Evolutionary conservation across 192 early-diverging fungal species (phyloP).

Genomic region (Coemansia sp.): DNA sequence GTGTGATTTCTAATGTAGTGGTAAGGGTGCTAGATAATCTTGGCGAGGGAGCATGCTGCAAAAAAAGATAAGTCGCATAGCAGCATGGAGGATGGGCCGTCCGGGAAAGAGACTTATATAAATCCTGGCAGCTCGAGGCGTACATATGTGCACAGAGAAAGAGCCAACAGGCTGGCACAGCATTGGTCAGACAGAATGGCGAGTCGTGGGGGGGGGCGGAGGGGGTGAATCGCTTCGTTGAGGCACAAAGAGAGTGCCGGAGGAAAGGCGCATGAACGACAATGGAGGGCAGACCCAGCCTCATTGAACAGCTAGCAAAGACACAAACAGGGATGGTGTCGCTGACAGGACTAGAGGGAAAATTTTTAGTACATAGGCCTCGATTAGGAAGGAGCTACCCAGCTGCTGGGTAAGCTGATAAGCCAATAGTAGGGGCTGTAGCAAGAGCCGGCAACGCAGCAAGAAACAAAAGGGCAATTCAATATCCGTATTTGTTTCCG

Average conservation of each 20-base stretch:
- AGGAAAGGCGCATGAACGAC: neutral
- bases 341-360: neutral
- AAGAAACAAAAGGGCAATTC: neutral
- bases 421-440: neutral
- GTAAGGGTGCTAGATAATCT: neutral
- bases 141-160: neutral
- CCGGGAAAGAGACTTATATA: neutral
- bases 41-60: neutral
- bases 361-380: neutral
- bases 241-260: neutral
- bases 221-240: neutral
- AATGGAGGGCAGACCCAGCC: neutral
- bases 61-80: neutral
- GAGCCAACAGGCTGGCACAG: constrained; percentile 1
- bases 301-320: neutral
- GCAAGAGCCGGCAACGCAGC: neutral
- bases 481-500: neutral
- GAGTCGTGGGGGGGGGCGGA: neutral
- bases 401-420: constrained; percentile 1
- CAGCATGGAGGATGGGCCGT: neutral
- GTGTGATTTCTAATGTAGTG: neutral
- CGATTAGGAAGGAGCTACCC: neutral
- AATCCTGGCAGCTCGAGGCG: neutral
- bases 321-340: neutral
- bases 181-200: neutral